These are phyloP conservation scores for Beta macrorhiza DNA, from an alignment of 179 eudicot genomes.

Conservation along the genomic window DNA sequence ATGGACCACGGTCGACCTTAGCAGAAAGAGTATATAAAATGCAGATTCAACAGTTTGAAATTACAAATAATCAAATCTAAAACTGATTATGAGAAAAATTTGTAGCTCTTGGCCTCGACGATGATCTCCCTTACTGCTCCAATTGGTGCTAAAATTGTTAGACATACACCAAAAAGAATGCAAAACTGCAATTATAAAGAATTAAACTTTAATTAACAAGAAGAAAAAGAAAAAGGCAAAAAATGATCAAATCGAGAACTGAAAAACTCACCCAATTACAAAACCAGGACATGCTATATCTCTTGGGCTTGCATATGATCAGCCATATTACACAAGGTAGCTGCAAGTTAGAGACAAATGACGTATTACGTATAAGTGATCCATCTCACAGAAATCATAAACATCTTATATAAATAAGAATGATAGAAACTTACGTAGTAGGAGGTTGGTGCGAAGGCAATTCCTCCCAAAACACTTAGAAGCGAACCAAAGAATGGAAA, in stretches of 20 bases:
- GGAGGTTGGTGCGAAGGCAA: slow-evolving; percentile 31
- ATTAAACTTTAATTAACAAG: background rate
- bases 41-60: no score
- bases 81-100: slow-evolving; percentile 28
- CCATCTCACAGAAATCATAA: no score
- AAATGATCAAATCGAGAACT: background rate
- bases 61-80: background rate
- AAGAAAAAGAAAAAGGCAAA: background rate
- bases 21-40: no score
- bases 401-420: no score
- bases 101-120: slow-evolving; percentile 21
- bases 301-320: slow-evolving; percentile 28
- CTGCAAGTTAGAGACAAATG: slow-evolving; percentile 5
- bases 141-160: slow-evolving; percentile 33
- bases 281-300: slow-evolving; percentile 31
- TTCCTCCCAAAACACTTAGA: slow-evolving; percentile 30
- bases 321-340: slow-evolving; percentile 37
- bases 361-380: no score
- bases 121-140: slow-evolving; percentile 35
- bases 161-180: slow-evolving; percentile 23
- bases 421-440: slow-evolving; percentile 23
- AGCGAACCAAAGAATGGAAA: slow-evolving; percentile 33
- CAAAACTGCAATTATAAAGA: slow-evolving; percentile 26
- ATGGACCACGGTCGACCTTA: no score
- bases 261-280: slow-evolving; percentile 33